Evolutionary conservation across 495 filamentous ascomycete genomes (phyloP).

Genomic region (Filosporella fistucella): DNA sequence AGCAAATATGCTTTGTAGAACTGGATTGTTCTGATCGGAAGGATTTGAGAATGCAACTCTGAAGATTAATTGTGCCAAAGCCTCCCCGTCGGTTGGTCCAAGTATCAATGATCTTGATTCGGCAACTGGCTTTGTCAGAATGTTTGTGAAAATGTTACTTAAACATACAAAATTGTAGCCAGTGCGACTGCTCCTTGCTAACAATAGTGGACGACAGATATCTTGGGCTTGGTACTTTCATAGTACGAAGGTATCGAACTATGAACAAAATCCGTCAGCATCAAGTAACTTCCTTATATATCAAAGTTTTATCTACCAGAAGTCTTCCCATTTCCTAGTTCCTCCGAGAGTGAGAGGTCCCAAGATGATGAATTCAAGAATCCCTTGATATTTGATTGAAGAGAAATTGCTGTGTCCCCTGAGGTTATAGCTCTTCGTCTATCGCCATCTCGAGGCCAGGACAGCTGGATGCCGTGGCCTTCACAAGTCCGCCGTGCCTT

Average conservation of each 20-base stretch:
- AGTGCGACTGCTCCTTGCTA: slow-evolving; percentile 17
- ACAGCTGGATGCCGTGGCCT: slow-evolving; percentile 23
- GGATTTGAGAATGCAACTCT: slow-evolving; percentile 22
- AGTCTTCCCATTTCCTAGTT: slow-evolving; percentile 15
- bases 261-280: slow-evolving; percentile 10
- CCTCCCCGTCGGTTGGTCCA: slow-evolving; percentile 20
- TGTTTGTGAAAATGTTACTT: too few relatives aligned
- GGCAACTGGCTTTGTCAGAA: slow-evolving; percentile 19
- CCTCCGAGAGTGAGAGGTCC: slow-evolving; percentile 16
- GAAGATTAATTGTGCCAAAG: slow-evolving; percentile 19
- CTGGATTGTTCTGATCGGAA: slow-evolving; percentile 17
- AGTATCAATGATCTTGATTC: slow-evolving; percentile 23
- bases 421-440: slow-evolving; percentile 19
- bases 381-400: slow-evolving; percentile 11
- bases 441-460: slow-evolving; percentile 24
- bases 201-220: slow-evolving; percentile 12
- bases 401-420: slow-evolving; percentile 9
- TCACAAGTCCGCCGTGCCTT: slow-evolving; percentile 18
- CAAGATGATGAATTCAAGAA: slow-evolving; percentile 19
- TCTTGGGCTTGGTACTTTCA: slow-evolving; percentile 16
- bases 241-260: slow-evolving; percentile 18
- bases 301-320: slow-evolving; percentile 8
- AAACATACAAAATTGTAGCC: slow-evolving; percentile 19
- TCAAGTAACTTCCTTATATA: slow-evolving; percentile 11
- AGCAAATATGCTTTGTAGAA: slow-evolving; percentile 22